These are phyloP conservation scores for Tillandsia fasciculata DNA, from an alignment of 176 grass and related monocot species.

Conservation along the genomic window DNA sequence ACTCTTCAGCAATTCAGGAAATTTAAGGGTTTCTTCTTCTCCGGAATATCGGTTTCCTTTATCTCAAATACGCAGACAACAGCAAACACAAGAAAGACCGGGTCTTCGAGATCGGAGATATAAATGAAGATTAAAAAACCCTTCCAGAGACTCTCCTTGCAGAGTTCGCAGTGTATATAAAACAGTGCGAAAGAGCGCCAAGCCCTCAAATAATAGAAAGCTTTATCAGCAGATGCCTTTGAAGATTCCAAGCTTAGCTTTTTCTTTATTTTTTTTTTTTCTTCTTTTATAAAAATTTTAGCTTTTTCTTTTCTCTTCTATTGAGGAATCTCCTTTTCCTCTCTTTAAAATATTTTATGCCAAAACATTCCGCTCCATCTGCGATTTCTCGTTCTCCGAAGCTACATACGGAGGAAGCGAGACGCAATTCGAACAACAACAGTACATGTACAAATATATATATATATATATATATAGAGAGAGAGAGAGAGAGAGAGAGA, in stretches of 20 bases:
- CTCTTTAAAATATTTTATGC: constrained; percentile 41
- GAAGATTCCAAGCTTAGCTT: constrained; percentile 52
- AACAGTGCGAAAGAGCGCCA: neutral
- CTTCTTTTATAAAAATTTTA: constrained; percentile 35
- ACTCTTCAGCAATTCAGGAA: neutral
- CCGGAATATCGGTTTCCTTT: constrained; percentile 50
- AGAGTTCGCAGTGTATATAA: constrained; percentile 12
- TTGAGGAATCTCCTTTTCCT: constrained; percentile 44
- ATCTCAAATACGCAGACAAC: constrained; percentile 46
- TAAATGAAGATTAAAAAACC: constrained; percentile 14
- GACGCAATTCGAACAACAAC: constrained; percentile 10
- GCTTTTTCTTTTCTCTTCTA: constrained; percentile 40
- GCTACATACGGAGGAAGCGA: constrained; percentile 12
- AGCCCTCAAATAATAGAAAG: constrained; percentile 29
- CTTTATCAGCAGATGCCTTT: constrained; percentile 60
- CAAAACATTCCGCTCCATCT: constrained; percentile 33
- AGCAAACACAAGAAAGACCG: constrained; percentile 46
- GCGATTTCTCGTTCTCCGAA: constrained; percentile 37
- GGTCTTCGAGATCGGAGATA: constrained; percentile 22
- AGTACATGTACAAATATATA: neutral
- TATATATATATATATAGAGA: too few species aligned
- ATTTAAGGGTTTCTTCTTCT: too few species aligned
- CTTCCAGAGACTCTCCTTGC: constrained; percentile 26
- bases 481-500: too few species aligned
- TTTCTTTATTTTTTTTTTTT: constrained; percentile 10